A percentile compares a stretch with the other conserved stretches of the same genome.
Conservation (phyloP, 148 eudicot genomes). For the Camellia granthamiana region DNA sequence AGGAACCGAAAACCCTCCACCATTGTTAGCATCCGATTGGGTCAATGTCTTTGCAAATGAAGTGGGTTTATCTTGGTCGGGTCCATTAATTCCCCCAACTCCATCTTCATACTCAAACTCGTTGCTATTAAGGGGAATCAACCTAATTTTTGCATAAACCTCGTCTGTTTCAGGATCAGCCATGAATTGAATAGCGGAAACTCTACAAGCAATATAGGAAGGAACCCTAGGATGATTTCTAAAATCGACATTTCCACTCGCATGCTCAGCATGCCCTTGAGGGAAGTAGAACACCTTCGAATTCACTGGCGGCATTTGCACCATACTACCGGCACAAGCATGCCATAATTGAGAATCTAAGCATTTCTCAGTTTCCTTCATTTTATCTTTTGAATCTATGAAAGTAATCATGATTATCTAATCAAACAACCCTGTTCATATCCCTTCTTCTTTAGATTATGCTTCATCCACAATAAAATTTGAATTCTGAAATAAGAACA, state of each 20-base stretch:
- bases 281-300: conserved; percentile 74
- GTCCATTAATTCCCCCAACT: conserved; percentile 23
- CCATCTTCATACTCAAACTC: conserved; percentile 46
- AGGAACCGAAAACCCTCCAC: conserved; percentile 96
- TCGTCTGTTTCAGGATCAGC: conserved; percentile 90
- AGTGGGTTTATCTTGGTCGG: conserved; percentile 63
- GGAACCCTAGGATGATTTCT: conserved; percentile 56
- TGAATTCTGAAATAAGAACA: conserved; percentile 13
- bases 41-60: conserved; percentile 93
- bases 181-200: conserved; percentile 55
- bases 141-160: conserved; percentile 63
- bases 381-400: conserved; percentile 72
- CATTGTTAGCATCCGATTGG: conserved; percentile 92
- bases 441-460: background rate
- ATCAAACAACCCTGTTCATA: conserved; percentile 9
- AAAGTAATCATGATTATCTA: conserved; percentile 54
- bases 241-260: conserved; percentile 59
- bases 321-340: conserved; percentile 98
- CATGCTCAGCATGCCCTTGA: conserved; percentile 88
- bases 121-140: conserved; percentile 39
- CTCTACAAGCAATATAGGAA: conserved; percentile 58
- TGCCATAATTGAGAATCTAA: conserved; percentile 97
- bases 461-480: conserved; percentile 1
- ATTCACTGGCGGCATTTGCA: conserved; percentile 74
- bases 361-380: conserved; percentile 56